Conservation (phyloP, 2,329 filamentous ascomycete species). For the Verticillium nubilum region DNA sequence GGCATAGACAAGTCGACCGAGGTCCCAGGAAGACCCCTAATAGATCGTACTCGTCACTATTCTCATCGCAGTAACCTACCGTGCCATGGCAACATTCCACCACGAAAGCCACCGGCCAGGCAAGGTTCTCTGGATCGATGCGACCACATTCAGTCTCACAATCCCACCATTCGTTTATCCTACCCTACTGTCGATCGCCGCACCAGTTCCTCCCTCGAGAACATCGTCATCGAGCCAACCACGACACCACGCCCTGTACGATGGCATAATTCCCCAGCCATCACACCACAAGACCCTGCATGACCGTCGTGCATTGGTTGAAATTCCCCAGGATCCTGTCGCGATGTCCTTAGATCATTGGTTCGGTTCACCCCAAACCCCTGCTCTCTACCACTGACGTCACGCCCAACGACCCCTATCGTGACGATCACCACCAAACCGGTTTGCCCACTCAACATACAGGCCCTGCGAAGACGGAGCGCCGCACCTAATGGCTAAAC, state of each 20-base stretch:
- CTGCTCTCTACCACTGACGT: neutral
- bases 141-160: neutral
- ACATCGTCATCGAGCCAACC: neutral
- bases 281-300: neutral
- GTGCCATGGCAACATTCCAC: neutral
- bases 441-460: neutral
- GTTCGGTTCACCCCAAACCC: neutral
- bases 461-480: neutral
- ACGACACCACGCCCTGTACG: neutral
- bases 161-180: neutral
- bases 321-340: neutral
- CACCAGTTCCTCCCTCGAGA: neutral
- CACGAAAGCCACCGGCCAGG: neutral
- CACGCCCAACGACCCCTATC: neutral
- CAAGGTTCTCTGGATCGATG: neutral
- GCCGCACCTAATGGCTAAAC: neutral
- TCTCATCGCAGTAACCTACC: neutral
- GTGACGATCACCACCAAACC: constrained; percentile 1
- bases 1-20: neutral
- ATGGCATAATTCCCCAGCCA: neutral
- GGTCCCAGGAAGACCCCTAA: neutral
- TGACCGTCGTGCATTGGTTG: neutral
- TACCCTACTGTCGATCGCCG: neutral
- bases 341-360: neutral
- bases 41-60: neutral